Conservation (phyloP, 257 asterid species). For the Fraxinus anomala region DNA sequence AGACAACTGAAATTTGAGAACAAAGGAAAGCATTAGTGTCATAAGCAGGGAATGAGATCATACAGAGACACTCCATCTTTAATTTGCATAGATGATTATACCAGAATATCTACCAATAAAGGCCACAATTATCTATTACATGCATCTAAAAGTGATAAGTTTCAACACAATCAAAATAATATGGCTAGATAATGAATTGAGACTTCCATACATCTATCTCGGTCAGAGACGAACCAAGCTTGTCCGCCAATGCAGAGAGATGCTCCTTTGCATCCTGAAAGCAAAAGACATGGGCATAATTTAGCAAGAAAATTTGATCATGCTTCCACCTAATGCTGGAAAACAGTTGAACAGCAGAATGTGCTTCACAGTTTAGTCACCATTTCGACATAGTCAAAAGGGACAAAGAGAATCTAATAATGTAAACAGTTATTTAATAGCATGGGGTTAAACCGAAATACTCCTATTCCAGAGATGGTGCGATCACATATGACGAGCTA, state of each 20-base stretch:
- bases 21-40: slow-evolving; percentile 29
- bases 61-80: slow-evolving; percentile 8
- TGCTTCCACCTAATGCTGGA: slow-evolving; percentile 14
- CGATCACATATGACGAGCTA: background rate
- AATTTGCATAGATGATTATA: slow-evolving; percentile 1
- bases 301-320: slow-evolving; percentile 26
- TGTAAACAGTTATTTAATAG: background rate
- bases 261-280: slow-evolving; percentile 98
- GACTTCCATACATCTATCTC: slow-evolving; percentile 79
- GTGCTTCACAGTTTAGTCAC: slow-evolving; percentile 17
- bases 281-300: slow-evolving; percentile 27
- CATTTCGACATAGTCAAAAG: background rate
- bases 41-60: slow-evolving; percentile 24
- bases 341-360: slow-evolving; percentile 10
- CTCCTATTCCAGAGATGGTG: background rate
- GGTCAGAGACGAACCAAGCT: slow-evolving; percentile 88
- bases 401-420: slow-evolving; percentile 2
- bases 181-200: slow-evolving; percentile 22
- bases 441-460: background rate
- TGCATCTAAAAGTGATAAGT: slow-evolving; percentile 25
- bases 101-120: slow-evolving; percentile 20
- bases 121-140: slow-evolving; percentile 22
- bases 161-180: background rate
- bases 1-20: slow-evolving; percentile 64
- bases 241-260: slow-evolving; percentile 92